Percentiles rank a stretch among this genome's conserved stretches.
These are phyloP conservation scores for Royoungia palumana DNA, from an alignment of 768 basidiomycete genomes.

Conservation along the genomic window DNA sequence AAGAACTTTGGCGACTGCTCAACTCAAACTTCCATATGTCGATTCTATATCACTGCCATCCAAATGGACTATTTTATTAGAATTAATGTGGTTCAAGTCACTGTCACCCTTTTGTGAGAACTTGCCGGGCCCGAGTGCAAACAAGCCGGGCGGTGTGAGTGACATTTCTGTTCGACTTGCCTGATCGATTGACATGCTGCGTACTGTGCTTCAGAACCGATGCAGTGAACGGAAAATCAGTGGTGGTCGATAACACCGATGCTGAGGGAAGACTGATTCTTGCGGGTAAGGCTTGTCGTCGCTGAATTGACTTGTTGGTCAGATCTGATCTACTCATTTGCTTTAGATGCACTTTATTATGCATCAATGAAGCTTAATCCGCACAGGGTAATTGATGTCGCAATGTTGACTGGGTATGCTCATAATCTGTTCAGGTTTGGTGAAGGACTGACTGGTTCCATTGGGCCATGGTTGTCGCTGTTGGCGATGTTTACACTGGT, in stretches of 20 bases:
- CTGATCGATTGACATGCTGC: background rate
- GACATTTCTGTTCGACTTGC: background rate
- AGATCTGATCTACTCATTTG: background rate
- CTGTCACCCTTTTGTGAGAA: slow-evolving; percentile 82
- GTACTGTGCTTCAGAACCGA: slow-evolving; percentile 48
- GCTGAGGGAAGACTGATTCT: slow-evolving; percentile 79
- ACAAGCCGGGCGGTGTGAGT: slow-evolving; percentile 83
- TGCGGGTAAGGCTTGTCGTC: slow-evolving; percentile 44
- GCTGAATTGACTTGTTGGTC: background rate
- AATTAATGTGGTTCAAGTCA: slow-evolving; percentile 73
- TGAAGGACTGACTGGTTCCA: background rate
- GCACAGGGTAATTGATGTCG: slow-evolving; percentile 81
- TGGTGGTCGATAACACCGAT: slow-evolving; percentile 87
- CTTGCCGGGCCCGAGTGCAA: slow-evolving; percentile 66
- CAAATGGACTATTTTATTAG: slow-evolving; percentile 32
- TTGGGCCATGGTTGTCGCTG: slow-evolving; percentile 68
- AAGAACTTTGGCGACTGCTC: slow-evolving; percentile 77
- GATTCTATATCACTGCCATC: background rate
- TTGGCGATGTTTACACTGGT: slow-evolving; percentile 75
- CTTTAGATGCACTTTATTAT: slow-evolving; percentile 86
- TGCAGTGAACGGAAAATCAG: slow-evolving; percentile 85
- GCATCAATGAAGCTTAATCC: slow-evolving; percentile 73
- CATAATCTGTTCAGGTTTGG: background rate
- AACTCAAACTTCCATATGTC: slow-evolving; percentile 74
- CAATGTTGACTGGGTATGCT: slow-evolving; percentile 75